Evolutionary conservation across 192 early-diverging fungal genomes (phyloP).

Genomic region (Backusella macrospora): DNA sequence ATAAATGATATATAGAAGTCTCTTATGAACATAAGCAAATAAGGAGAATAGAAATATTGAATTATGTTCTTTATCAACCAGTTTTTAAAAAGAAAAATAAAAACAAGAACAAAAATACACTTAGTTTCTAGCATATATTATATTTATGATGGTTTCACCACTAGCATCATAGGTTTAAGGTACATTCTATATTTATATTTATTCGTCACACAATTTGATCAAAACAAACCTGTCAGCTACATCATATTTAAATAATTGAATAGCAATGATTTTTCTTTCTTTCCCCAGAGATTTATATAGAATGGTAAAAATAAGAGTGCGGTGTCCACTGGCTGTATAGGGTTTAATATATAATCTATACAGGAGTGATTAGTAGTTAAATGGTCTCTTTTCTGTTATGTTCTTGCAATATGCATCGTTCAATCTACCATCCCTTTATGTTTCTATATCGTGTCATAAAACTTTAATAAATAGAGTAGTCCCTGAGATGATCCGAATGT

Average conservation of each 20-base stretch:
- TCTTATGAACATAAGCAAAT: background rate
- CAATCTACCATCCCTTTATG: too few relatives aligned
- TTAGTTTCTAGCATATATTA: background rate
- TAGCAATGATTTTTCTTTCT: background rate
- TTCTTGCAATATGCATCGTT: too few relatives aligned
- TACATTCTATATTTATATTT: background rate
- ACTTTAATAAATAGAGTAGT: too few relatives aligned
- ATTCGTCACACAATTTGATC: background rate
- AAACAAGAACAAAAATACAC: background rate
- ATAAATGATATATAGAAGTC: background rate
- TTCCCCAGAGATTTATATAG: background rate
- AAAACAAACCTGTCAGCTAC: slow-evolving; percentile 17
- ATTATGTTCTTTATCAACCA: background rate
- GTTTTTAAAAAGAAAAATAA: background rate
- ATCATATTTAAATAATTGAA: background rate
- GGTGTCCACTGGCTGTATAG: background rate
- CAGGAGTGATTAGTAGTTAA: too few relatives aligned
- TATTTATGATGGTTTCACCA: background rate
- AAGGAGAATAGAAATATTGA: background rate
- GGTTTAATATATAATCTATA: background rate
- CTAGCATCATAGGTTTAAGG: background rate
- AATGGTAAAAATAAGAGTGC: background rate
- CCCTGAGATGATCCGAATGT: too few relatives aligned
- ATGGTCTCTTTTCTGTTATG: too few relatives aligned
- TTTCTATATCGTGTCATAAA: too few relatives aligned